Evolutionary conservation across 768 basidiomycete genomes (phyloP).

Genomic region (Lactifluus echinatus): DNA sequence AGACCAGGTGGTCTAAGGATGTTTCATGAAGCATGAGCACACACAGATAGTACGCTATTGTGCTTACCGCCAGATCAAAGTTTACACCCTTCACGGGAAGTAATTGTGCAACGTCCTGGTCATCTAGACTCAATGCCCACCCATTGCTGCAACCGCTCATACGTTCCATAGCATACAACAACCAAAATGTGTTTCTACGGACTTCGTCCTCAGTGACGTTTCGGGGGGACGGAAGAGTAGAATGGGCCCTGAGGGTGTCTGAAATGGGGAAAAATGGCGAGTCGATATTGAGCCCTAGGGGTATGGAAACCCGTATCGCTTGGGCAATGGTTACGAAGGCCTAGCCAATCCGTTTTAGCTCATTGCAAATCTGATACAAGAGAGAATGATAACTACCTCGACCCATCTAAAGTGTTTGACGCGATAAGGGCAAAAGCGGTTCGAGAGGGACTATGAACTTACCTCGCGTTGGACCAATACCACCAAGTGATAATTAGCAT

Average conservation of each 20-base stretch:
- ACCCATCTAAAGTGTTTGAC: conserved; percentile 49
- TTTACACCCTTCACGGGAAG: conserved; percentile 54
- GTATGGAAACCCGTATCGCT: conserved; percentile 49
- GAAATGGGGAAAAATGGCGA: conserved; percentile 59
- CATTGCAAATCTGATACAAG: not conserved
- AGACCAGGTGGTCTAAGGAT: conserved; percentile 40
- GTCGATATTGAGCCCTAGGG: conserved; percentile 62
- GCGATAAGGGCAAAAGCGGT: not conserved
- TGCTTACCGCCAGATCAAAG: conserved; percentile 52
- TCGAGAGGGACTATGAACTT: conserved; percentile 18
- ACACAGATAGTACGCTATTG: not conserved
- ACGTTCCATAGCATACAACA: conserved; percentile 62
- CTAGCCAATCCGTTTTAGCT: conserved; percentile 28
- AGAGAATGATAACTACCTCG: conserved; percentile 37
- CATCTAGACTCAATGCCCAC: conserved; percentile 64
- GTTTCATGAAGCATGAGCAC: conserved; percentile 8
- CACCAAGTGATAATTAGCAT: conserved; percentile 60
- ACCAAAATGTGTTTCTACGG: conserved; percentile 65
- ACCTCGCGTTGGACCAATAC: conserved; percentile 68
- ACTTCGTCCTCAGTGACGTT: conserved; percentile 62
- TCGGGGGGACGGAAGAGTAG: conserved; percentile 50
- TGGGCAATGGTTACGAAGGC: conserved; percentile 52
- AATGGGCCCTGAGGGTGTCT: conserved; percentile 46
- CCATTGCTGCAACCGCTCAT: conserved; percentile 59
- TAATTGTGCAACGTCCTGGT: conserved; percentile 64